Base-by-base conservation (phyloP, 2,329 filamentous ascomycete species). In the Fusarium sp. region DNA sequence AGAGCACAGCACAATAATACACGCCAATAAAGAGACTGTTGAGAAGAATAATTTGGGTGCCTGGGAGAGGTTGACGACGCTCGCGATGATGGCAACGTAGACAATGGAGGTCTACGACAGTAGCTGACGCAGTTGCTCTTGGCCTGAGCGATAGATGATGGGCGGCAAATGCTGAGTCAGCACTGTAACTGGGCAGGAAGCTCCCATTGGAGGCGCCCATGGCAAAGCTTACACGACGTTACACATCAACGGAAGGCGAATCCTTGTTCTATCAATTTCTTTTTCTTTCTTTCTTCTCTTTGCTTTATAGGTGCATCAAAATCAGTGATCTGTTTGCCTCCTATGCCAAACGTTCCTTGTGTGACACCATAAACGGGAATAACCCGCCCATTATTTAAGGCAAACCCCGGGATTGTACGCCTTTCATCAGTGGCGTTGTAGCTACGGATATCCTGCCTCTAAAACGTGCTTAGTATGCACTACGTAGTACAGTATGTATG, bases 111-210 rank as follows among this genome's bases (percentile, higher is more conserved):
- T 42, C 15, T 31, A 53, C 26, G 26, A 31, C 12, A 18, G 24
- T 60, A 58, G 69, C 66, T 74, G 71, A 75, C 73, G 70, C 59
- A 75, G 69, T 57, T 38, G 24, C 39, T 43, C 23, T 64, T 43
- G 21, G 37, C 26, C 20, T 23, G 9, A 20, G 21, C 15, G n/a
- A 38, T 26, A 18, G 16, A 11, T 6, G 21, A 29, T 44, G 10
- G 23, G 33, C 35, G 44, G 21, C 31, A 24, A 29, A 18, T 33
- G 62, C 39, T 65, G 60, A 65, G 52, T 65, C 44, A 65, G 53
- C 60, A 23, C n/a, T 35, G 37, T 28, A 33, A 31, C n/a, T 31
- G 3, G 20, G 24, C 6, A n/a, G 20, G 35, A 52, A 29, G 16
- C 15, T n/a, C 23, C 21, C 23, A 24, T 24, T 16, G 18, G 23